A percentile compares a stretch with the other conserved stretches of the same genome.
These are phyloP conservation scores for Leucaena leucocephala DNA, from an alignment of 306 rosid genomes.

Conservation along the genomic window DNA sequence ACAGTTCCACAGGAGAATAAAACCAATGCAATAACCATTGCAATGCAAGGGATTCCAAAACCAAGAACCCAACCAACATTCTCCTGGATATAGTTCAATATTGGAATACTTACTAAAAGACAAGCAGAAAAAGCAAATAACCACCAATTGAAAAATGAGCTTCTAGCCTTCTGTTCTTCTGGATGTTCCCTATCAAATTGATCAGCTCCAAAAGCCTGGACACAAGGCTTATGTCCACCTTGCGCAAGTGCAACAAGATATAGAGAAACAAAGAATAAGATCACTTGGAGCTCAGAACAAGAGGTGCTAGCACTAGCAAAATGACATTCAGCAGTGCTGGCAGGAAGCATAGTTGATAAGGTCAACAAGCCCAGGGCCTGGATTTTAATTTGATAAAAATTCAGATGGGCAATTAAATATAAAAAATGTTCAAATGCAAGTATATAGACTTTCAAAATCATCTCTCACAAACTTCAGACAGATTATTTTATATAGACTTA, in stretches of 20 bases:
- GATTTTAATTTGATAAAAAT: background rate
- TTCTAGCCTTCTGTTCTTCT: too few species aligned
- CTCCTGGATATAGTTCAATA: slow-evolving; percentile 34
- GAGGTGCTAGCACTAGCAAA: background rate
- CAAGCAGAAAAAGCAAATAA: slow-evolving; percentile 43
- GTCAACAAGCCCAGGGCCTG: slow-evolving; percentile 66
- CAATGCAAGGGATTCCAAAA: slow-evolving; percentile 60
- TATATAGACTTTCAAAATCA: background rate
- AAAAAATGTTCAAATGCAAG: background rate
- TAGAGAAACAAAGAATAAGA: slow-evolving; percentile 61
- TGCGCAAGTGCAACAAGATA: slow-evolving; percentile 68
- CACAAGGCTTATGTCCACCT: slow-evolving; percentile 86
- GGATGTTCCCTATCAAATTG: slow-evolving; percentile 62
- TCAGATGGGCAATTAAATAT: background rate
- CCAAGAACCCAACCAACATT: slow-evolving; percentile 65
- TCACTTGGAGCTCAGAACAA: slow-evolving; percentile 43
- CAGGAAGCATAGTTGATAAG: slow-evolving; percentile 50
- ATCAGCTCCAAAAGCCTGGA: slow-evolving; percentile 83
- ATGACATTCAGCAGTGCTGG: slow-evolving; percentile 35
- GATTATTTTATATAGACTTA: background rate
- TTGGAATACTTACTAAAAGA: slow-evolving; percentile 24
- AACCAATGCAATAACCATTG: slow-evolving; percentile 48
- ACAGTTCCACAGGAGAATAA: slow-evolving; percentile 58
- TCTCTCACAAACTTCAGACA: background rate
- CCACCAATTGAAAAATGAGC: slow-evolving; percentile 63